A percentile compares a stretch with the other conserved stretches of the same genome.
Conservation (phyloP, 2,329 filamentous ascomycete genomes). For the Sclerotinia subarctica region DNA sequence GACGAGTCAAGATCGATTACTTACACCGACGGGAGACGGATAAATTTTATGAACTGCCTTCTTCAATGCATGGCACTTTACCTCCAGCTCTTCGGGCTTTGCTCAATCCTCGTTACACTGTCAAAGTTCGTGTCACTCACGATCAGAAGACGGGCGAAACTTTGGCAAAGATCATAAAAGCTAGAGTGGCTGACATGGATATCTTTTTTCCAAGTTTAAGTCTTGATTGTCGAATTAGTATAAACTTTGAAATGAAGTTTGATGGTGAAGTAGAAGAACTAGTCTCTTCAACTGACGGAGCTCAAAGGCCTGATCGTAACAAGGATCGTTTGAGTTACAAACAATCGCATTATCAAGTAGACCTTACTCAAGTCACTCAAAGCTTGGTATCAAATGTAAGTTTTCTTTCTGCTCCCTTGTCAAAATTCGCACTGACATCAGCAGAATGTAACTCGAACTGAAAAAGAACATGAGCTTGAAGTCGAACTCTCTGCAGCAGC, state of each 20-base stretch:
- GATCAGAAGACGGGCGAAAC: constrained; percentile 69
- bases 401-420: not conserved
- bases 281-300: constrained; percentile 43
- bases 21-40: constrained; percentile 80
- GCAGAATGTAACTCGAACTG: constrained; percentile 35
- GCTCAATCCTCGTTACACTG: constrained; percentile 53
- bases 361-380: constrained; percentile 90
- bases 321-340: constrained; percentile 92
- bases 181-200: constrained; percentile 82
- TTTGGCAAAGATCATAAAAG: constrained; percentile 85
- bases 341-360: constrained; percentile 83
- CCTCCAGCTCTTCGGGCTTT: constrained; percentile 62
- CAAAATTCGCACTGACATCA: constrained; percentile 10
- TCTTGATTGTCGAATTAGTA: constrained; percentile 89
- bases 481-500: constrained; percentile 65
- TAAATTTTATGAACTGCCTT: constrained; percentile 74
- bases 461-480: constrained; percentile 78
- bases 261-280: constrained; percentile 62
- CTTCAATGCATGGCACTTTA: constrained; percentile 55
- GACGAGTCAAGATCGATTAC: constrained; percentile 69
- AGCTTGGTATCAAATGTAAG: constrained; percentile 52
- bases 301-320: constrained; percentile 56
- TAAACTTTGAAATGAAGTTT: constrained; percentile 92
- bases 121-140: constrained; percentile 71
- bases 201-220: constrained; percentile 72